These are phyloP conservation scores for Kockovaella imperatae DNA, from an alignment of 768 basidiomycete species.

Conservation along the genomic window DNA sequence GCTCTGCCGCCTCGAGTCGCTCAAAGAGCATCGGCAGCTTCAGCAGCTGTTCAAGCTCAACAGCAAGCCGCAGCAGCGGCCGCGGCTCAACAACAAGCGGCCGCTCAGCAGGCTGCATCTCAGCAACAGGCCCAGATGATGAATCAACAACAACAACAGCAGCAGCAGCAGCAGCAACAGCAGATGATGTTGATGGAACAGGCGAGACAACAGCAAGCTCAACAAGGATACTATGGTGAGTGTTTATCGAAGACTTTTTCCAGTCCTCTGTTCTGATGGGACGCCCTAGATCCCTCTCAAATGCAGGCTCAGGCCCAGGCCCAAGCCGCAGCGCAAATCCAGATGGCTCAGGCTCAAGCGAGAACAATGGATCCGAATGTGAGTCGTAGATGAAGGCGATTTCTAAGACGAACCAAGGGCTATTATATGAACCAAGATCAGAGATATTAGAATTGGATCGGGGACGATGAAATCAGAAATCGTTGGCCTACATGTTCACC, in stretches of 20 bases:
- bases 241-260: neutral
- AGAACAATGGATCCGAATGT: conserved; percentile 18
- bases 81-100: conserved; percentile 22
- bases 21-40: conserved; percentile 26
- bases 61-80: conserved; percentile 17
- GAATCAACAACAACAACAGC: conserved; percentile 20
- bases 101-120: conserved; percentile 11
- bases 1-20: conserved; percentile 35
- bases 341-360: conserved; percentile 30
- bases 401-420: conserved; percentile 10
- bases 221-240: conserved; percentile 27
- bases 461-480: no score
- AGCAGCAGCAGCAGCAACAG: conserved; percentile 29
- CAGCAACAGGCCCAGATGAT: conserved; percentile 24
- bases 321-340: conserved; percentile 26
- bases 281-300: conserved; percentile 27
- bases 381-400: conserved; percentile 8
- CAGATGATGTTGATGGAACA: conserved; percentile 34
- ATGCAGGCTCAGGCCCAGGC: conserved; percentile 37
- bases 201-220: conserved; percentile 18
- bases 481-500: no score
- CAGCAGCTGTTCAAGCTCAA: conserved; percentile 34
- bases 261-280: neutral
- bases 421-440: conserved; percentile 35
- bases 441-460: conserved; percentile 11